phyloP scores from a whole-genome alignment of 1,284 basidiomycete species.

The Cronartium quercuum region DNA sequence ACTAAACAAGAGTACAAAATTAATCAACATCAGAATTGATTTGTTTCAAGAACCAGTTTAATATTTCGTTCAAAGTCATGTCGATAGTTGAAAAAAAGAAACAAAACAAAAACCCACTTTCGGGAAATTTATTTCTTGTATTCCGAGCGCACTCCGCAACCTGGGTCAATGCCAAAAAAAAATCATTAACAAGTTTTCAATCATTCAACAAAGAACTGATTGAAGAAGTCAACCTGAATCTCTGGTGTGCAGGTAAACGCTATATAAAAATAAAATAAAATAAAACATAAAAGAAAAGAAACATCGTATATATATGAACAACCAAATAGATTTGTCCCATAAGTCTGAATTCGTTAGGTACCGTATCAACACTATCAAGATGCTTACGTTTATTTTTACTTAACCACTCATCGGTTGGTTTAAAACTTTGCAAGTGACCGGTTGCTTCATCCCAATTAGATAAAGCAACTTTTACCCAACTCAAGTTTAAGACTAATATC shows the following conservation, averaged over 20 bases:
- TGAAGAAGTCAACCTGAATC: too few species aligned
- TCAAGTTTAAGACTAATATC: too few species aligned
- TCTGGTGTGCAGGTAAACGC: background rate
- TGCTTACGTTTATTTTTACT: background rate
- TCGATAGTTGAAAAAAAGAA: background rate
- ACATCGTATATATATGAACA: background rate
- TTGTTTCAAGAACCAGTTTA: background rate
- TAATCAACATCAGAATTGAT: background rate
- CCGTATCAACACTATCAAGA: too few species aligned
- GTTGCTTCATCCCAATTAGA: constrained; percentile 11
- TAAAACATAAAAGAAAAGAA: background rate
- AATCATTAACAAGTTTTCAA: too few species aligned
- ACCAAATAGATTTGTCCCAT: too few species aligned
- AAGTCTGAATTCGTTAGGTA: too few species aligned
- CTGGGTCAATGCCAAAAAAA: too few species aligned
- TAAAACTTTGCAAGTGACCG: background rate
- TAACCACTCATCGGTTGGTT: constrained; percentile 5
- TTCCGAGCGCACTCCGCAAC: constrained; percentile 11
- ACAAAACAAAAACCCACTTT: background rate
- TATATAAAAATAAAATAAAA: background rate
- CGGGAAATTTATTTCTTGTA: constrained; percentile 6
- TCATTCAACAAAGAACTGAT: too few species aligned
- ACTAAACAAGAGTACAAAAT: background rate
- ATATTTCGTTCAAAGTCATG: background rate
- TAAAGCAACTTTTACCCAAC: too few species aligned